A percentile compares a stretch with the other conserved stretches of the same genome.
phyloP scores from a whole-genome alignment of 2,329 filamentous ascomycete genomes.

The Phialemonium atrogriseum region DNA sequence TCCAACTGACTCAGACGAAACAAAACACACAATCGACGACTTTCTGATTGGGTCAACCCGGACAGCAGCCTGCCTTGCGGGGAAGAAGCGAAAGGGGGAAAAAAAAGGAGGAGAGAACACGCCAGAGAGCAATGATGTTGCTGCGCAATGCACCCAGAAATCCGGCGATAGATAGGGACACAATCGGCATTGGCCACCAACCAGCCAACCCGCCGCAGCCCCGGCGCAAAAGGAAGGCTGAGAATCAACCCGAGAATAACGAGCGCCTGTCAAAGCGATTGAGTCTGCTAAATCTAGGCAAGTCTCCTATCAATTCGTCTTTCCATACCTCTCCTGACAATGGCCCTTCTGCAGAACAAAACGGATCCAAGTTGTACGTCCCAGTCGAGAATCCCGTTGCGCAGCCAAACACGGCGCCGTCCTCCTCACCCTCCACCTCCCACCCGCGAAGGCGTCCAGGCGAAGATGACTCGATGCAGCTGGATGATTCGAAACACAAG shows the following conservation, averaged over 20 bases:
- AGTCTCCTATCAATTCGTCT: slow-evolving; percentile 15
- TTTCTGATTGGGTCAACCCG: too few species aligned
- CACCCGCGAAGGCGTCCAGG: slow-evolving; percentile 5
- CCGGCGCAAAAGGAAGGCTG: slow-evolving; percentile 57
- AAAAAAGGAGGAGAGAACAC: too few species aligned
- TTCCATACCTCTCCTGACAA: slow-evolving; percentile 14
- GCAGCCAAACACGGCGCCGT: slow-evolving; percentile 11
- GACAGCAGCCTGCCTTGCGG: too few species aligned
- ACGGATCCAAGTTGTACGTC: slow-evolving; percentile 57
- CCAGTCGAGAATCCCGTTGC: slow-evolving; percentile 45
- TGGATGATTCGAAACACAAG: slow-evolving; percentile 80
- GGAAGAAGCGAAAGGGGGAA: too few species aligned
- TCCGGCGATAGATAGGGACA: slow-evolving; percentile 10
- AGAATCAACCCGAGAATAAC: slow-evolving; percentile 42
- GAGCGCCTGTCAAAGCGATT: slow-evolving; percentile 79
- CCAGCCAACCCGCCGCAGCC: too few species aligned
- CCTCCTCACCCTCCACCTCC: slow-evolving; percentile 10
- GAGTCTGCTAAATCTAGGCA: slow-evolving; percentile 76
- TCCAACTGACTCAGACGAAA: too few species aligned
- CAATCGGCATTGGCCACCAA: slow-evolving; percentile 12
- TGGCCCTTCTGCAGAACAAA: slow-evolving; percentile 46
- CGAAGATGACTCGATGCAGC: slow-evolving; percentile 60
- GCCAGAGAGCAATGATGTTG: too few species aligned
- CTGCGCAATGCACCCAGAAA: background rate
- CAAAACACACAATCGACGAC: too few species aligned